Conservation (phyloP, 768 basidiomycete species). For the Exidia glandulosa region DNA sequence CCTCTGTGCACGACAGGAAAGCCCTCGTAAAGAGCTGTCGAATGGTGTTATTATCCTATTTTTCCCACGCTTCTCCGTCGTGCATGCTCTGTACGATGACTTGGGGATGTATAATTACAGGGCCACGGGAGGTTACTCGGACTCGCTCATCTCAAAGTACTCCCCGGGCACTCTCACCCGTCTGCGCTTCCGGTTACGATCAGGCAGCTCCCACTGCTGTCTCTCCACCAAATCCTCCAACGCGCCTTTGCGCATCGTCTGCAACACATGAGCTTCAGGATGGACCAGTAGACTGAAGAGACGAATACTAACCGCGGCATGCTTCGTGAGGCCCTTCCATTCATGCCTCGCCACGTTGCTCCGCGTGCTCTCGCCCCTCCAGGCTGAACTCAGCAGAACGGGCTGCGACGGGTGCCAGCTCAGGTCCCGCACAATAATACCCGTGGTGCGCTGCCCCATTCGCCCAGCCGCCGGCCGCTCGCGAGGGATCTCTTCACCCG, state of each 20-base stretch:
- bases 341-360: constrained; percentile 87
- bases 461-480: background rate
- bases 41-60: no score
- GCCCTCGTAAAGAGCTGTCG: no score
- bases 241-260: background rate
- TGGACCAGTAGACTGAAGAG: background rate
- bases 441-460: constrained; percentile 17
- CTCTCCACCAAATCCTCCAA: background rate
- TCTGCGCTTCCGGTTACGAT: background rate
- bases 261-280: background rate
- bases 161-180: background rate
- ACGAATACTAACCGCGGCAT: background rate
- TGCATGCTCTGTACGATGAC: no score
- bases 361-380: constrained; percentile 49
- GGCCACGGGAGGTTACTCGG: background rate
- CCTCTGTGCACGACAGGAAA: no score
- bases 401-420: constrained; percentile 94
- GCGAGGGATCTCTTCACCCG: constrained; percentile 8
- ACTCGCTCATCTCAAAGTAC: background rate
- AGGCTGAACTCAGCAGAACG: constrained; percentile 83
- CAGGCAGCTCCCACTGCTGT: background rate
- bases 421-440: constrained; percentile 78
- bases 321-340: constrained; percentile 85
- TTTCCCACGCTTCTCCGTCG: no score
- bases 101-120: no score